Conservation (phyloP, 2,329 filamentous ascomycete genomes). For the Trichoderma sp. region DNA sequence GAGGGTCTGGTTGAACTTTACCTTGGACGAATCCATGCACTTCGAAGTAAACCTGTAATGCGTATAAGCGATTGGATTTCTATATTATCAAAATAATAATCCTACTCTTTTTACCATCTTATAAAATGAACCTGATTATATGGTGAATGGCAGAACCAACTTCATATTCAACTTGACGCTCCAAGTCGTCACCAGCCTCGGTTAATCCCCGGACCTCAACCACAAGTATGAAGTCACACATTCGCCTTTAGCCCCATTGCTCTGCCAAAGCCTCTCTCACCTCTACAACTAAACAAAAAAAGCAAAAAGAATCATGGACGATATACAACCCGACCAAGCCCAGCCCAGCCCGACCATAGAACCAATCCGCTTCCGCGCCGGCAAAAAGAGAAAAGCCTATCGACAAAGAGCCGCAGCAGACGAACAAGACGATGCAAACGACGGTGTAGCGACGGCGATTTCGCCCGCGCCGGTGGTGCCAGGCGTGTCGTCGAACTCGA, state of each 20-base stretch:
- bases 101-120: conserved; percentile 41
- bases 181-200: neutral
- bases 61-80: neutral
- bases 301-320: conserved; percentile 28
- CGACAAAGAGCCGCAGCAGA: conserved; percentile 47
- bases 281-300: neutral
- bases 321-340: conserved; percentile 29
- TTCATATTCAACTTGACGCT: neutral
- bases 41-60: conserved; percentile 58
- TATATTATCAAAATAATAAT: too few relatives aligned
- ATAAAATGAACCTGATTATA: neutral
- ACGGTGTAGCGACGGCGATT: neutral
- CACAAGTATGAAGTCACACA: conserved; percentile 20
- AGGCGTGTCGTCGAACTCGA: conserved; percentile 5
- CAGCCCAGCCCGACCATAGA: conserved; percentile 26
- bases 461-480: neutral
- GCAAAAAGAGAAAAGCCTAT: conserved; percentile 63
- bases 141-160: neutral
- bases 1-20: conserved; percentile 34
- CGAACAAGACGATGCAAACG: neutral
- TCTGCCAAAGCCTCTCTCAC: neutral
- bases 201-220: conserved; percentile 15
- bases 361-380: conserved; percentile 54
- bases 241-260: neutral
- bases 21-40: conserved; percentile 69